Evolutionary conservation across 2,329 filamentous ascomycete genomes (phyloP), one percentile per base, ranked within the genome.

Genomic region (Simplicillium sp.): DNA sequence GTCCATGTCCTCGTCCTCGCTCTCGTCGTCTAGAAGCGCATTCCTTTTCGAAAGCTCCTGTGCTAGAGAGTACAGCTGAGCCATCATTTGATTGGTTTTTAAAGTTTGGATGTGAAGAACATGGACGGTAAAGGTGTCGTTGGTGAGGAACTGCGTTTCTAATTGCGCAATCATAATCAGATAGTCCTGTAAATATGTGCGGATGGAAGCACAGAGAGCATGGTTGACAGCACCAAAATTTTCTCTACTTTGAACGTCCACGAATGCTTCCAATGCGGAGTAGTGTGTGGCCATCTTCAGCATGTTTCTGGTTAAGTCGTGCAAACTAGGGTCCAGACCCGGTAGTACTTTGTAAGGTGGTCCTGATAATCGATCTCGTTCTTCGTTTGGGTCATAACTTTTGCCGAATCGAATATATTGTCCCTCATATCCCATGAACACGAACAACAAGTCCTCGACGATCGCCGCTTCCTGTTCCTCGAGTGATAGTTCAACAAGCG

Each of bases 401-500:
- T 87, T 84, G 44, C 75, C 76, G 57, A 87, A 97, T 41, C 87
- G 84, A 46, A 98, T 85, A 57, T 97, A 97, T 59, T 95, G 88
- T n/a, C 92, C 92, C 62, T 98, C 92, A 48, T 88, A 95, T 17
- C 92, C 92, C 89, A 98, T 96, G 53, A 97, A 94, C 5, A 94
- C 88, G 56, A 90, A 96, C 29, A 97, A 64, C 13, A 98, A 65
- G 53, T 98, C 92, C 51, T 96, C 89, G 34, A 97, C 70, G 36
- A 98, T 83, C 8, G 80, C 84, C 17, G 80, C 77, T 64, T 98
- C 92, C 60, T 98, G 92, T 3, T 77, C 76, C 48, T 94, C 84
- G 20, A 94, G 66, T 1, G 80, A 80, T 44, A 97, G 65, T 43
- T 85, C 78, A 42, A 73, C 68, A 13, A 97, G 68, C 34, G 86